phyloP scores from a whole-genome alignment of 495 filamentous ascomycete genomes.

The Penicillium ochrochloron region DNA sequence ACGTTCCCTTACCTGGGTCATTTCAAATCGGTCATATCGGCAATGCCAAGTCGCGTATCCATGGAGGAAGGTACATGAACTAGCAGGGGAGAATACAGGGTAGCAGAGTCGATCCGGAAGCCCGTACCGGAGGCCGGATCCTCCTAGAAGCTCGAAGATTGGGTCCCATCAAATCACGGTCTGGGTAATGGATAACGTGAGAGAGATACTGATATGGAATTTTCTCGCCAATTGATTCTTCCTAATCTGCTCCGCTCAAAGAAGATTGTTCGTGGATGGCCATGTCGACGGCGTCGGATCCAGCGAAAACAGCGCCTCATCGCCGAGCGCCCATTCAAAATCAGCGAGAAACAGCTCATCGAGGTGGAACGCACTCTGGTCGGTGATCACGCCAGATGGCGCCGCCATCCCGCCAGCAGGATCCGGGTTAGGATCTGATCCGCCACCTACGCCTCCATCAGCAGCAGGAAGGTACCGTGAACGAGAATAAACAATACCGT shows the following conservation, averaged over 20 bases:
- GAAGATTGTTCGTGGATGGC: conserved; percentile 25
- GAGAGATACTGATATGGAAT: not conserved
- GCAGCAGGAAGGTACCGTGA: conserved; percentile 12
- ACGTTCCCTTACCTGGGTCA: not conserved
- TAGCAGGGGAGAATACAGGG: not conserved
- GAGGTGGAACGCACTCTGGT: conserved; percentile 34
- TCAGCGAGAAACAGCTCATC: conserved; percentile 46
- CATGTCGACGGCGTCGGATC: conserved; percentile 30
- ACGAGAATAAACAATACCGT: conserved; percentile 22
- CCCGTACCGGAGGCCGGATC: not conserved
- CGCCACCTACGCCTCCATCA: conserved; percentile 20
- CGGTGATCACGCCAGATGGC: not conserved
- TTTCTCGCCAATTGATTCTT: not conserved
- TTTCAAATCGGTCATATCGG: not conserved
- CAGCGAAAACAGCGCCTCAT: conserved; percentile 35
- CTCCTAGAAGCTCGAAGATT: not conserved
- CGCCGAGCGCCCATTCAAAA: conserved; percentile 46
- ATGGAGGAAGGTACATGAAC: not conserved
- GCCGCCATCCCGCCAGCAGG: not conserved
- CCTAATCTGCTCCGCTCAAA: conserved; percentile 6
- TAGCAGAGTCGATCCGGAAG: not conserved
- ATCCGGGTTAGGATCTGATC: conserved; percentile 24
- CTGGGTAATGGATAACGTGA: not conserved
- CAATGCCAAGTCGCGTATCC: not conserved
- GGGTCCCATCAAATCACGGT: not conserved